These are phyloP conservation scores for Hyphodiscus hymeniophilus DNA, from an alignment of 495 filamentous ascomycete species.

Conservation along the genomic window DNA sequence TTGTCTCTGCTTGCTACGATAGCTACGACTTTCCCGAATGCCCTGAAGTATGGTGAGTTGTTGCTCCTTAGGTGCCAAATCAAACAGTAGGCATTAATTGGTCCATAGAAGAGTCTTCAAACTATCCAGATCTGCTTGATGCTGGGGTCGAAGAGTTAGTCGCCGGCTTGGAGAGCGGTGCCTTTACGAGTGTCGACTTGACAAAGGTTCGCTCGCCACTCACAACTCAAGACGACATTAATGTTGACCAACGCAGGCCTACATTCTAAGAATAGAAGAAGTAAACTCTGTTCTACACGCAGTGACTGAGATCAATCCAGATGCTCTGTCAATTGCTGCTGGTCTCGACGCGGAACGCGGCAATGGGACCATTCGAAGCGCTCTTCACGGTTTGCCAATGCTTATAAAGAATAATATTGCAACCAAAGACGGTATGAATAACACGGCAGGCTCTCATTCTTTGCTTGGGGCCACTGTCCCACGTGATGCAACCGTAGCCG, in stretches of 20 bases:
- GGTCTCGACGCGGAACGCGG: slow-evolving; percentile 50
- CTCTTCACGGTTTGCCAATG: slow-evolving; percentile 66
- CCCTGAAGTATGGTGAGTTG: too few relatives aligned
- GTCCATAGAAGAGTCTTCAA: not conserved
- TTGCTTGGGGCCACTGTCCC: slow-evolving; percentile 26
- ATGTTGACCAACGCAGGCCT: slow-evolving; percentile 23
- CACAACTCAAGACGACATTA: not conserved
- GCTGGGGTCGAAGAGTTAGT: slow-evolving; percentile 44
- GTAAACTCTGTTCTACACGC: slow-evolving; percentile 31
- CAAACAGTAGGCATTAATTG: not conserved
- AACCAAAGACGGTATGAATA: slow-evolving; percentile 29
- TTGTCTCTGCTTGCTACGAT: too few relatives aligned
- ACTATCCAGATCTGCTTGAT: slow-evolving; percentile 43
- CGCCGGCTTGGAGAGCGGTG: slow-evolving; percentile 37
- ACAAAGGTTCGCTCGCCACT: slow-evolving; percentile 30
- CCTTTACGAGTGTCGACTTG: slow-evolving; percentile 48
- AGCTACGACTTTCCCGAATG: too few relatives aligned
- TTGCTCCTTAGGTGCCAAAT: too few relatives aligned
- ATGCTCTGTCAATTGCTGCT: slow-evolving; percentile 45
- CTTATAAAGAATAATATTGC: slow-evolving; percentile 53
- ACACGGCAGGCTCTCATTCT: slow-evolving; percentile 35
- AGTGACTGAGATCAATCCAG: slow-evolving; percentile 38
- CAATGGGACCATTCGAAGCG: slow-evolving; percentile 44
- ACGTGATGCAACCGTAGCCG: slow-evolving; percentile 25
- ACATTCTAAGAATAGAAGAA: slow-evolving; percentile 33